Evolutionary conservation across 116 monocot species (phyloP).

Genomic region (Posidonia oceanica): DNA sequence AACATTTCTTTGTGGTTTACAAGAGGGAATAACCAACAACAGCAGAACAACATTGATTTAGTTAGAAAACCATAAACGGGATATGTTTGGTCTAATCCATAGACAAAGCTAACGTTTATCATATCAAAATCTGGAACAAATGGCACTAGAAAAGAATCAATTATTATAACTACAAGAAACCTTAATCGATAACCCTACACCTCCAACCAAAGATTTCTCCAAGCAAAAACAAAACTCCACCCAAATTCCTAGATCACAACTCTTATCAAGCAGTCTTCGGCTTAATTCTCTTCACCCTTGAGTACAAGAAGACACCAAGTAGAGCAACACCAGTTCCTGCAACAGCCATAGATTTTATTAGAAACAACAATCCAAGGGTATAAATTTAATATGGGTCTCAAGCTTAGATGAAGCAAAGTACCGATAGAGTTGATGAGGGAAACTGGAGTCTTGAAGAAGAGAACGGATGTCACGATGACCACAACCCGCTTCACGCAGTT

Average conservation of each 20-base stretch:
- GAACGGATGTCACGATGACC: slow-evolving; percentile 78
- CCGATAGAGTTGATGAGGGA: slow-evolving; percentile 83
- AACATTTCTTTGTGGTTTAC: no score
- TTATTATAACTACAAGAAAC: neutral
- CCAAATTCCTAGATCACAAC: neutral
- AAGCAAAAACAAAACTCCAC: neutral
- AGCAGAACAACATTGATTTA: no score
- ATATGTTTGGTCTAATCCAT: no score
- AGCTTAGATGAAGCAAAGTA: slow-evolving; percentile 13
- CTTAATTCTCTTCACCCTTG: slow-evolving; percentile 28
- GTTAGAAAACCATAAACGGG: no score
- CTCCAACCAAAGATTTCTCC: neutral
- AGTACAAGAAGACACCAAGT: slow-evolving; percentile 38
- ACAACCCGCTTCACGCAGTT: slow-evolving; percentile 95
- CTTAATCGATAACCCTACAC: neutral
- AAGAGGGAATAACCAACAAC: no score
- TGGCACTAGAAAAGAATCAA: slow-evolving; percentile 23
- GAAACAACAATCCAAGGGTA: no score
- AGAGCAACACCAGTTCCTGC: slow-evolving; percentile 34
- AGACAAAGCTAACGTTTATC: no score
- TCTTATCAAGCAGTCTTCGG: slow-evolving; percentile 12
- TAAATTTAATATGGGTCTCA: no score
- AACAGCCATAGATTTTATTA: neutral
- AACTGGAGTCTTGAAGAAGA: slow-evolving; percentile 94
- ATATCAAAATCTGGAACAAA: slow-evolving; percentile 18